These are phyloP conservation scores for Rhizopogon vesiculosus DNA, from an alignment of 768 basidiomycete genomes.

Conservation along the genomic window DNA sequence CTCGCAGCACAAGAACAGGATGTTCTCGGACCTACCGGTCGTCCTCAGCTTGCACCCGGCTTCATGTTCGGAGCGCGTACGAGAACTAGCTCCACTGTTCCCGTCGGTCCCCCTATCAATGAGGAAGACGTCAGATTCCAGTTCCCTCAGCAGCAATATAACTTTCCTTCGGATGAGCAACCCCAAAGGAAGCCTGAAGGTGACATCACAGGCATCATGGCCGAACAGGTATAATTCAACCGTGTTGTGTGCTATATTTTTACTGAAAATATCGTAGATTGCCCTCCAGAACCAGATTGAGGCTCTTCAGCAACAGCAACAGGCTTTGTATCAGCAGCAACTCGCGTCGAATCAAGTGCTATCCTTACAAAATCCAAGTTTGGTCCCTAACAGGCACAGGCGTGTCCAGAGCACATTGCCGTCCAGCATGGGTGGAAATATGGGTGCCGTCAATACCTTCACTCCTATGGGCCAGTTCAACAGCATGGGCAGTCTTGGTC, in stretches of 20 bases:
- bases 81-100: conserved; percentile 45
- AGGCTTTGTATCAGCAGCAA: conserved; percentile 86
- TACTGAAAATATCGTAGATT: conserved; percentile 45
- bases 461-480: conserved; percentile 63
- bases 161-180: conserved; percentile 29
- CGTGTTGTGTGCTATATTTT: conserved; percentile 3
- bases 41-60: conserved; percentile 85
- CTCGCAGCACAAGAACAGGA: conserved; percentile 67
- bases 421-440: conserved; percentile 43
- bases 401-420: conserved; percentile 87
- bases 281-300: conserved; percentile 90
- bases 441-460: conserved; percentile 33
- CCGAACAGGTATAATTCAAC: conserved; percentile 70
- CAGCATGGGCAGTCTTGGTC: conserved; percentile 42
- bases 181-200: conserved; percentile 56
- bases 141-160: conserved; percentile 66
- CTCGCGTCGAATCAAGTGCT: conserved; percentile 84
- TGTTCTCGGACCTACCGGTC: conserved; percentile 63
- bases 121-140: conserved; percentile 82
- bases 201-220: conserved; percentile 89
- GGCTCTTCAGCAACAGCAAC: conserved; percentile 85
- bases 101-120: conserved; percentile 68
- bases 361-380: conserved; percentile 72
- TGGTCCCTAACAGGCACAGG: conserved; percentile 70
- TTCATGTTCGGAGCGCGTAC: conserved; percentile 82